Percentiles rank a stretch among this genome's conserved stretches.
These are phyloP conservation scores for Oehlia diaphana DNA, from an alignment of 192 early-diverging fungal species.

Conservation along the genomic window DNA sequence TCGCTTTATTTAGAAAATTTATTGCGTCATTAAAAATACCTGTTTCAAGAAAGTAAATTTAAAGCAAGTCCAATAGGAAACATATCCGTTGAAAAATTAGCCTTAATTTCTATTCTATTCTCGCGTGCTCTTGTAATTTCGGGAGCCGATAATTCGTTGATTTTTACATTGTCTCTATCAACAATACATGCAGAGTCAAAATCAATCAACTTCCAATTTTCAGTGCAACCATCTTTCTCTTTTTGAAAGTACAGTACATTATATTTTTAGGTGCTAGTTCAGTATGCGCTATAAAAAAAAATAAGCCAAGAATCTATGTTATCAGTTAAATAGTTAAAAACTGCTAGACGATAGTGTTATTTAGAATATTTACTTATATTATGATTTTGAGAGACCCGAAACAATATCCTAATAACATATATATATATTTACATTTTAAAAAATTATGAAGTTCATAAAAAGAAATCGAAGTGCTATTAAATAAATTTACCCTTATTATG, in stretches of 20 bases:
- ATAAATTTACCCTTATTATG: no score
- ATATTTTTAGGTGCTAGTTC: no score
- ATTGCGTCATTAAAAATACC: background rate
- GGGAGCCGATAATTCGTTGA: background rate
- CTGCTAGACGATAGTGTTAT: no score
- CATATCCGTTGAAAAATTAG: background rate
- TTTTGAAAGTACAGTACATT: no score
- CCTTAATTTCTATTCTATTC: background rate
- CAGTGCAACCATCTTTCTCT: background rate
- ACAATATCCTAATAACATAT: background rate
- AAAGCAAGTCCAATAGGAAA: background rate
- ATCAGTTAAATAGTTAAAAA: background rate
- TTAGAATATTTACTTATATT: background rate
- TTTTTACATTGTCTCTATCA: background rate
- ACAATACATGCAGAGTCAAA: background rate
- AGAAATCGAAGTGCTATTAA: no score
- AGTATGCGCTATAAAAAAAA: background rate
- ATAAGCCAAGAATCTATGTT: background rate
- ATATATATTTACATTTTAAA: background rate
- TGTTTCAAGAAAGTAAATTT: background rate
- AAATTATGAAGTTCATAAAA: no score
- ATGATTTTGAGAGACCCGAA: background rate
- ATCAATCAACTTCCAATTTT: background rate
- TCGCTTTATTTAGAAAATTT: no score
- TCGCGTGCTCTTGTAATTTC: background rate